Evolutionary conservation across 176 grass and related monocot genomes (phyloP).

Genomic region (Hsuehochloa calcarea): DNA sequence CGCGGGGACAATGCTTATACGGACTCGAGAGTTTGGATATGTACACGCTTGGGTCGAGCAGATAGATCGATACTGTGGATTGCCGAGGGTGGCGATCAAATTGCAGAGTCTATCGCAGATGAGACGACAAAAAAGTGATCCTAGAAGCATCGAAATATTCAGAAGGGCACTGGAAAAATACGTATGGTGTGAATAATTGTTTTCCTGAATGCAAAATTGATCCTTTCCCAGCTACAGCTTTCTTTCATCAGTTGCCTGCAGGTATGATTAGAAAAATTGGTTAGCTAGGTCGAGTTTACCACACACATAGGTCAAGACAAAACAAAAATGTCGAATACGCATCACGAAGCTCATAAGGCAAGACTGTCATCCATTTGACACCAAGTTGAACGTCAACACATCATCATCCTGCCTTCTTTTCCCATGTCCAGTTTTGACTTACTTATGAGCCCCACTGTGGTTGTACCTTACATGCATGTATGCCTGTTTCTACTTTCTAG

Average conservation of each 20-base stretch:
- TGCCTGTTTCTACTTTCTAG: slow-evolving; percentile 29
- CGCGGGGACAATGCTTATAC: slow-evolving; percentile 4
- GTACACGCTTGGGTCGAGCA: not conserved
- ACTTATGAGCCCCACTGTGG: not conserved
- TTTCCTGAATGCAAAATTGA: not conserved
- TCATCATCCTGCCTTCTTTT: not conserved
- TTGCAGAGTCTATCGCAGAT: not conserved
- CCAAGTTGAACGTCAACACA: not conserved
- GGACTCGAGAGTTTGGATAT: slow-evolving; percentile 33
- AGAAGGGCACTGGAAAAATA: not conserved
- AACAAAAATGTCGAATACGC: not conserved
- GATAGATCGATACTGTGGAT: not conserved
- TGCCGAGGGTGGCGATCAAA: not conserved
- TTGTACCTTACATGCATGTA: not conserved
- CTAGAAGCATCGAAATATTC: not conserved
- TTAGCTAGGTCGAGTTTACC: not conserved
- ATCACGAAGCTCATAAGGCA: not conserved
- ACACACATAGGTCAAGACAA: not conserved
- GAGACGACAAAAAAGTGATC: not conserved
- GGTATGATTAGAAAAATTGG: not conserved
- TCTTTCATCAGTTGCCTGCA: not conserved
- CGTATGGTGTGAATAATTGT: not conserved
- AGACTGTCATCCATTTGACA: not conserved
- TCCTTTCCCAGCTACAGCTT: not conserved
- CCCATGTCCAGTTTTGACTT: not conserved